phyloP scores from a whole-genome alignment of 306 rosid species.

The Glycyrrhiza uralensis region DNA sequence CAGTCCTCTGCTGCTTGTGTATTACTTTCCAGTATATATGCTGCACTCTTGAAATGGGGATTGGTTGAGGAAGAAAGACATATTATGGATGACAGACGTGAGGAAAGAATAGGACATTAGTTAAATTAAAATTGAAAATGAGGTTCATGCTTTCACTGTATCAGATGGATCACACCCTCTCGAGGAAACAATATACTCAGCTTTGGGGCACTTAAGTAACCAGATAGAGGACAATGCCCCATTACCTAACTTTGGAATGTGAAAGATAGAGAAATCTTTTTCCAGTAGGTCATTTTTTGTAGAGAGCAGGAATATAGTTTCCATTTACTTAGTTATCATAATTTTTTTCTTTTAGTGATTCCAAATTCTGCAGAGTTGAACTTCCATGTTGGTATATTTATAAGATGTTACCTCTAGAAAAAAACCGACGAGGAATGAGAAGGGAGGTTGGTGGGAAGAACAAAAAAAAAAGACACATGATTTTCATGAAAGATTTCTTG shows the following conservation, averaged over 20 bases:
- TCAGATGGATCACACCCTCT: conserved; percentile 54
- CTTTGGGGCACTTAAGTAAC: conserved; percentile 49
- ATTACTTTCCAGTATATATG: conserved; percentile 62
- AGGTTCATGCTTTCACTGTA: conserved; percentile 53
- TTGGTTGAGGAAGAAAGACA: conserved; percentile 51
- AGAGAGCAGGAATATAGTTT: conserved; percentile 26
- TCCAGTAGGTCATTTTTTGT: conserved; percentile 24
- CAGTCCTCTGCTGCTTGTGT: conserved; percentile 51
- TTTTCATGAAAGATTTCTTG: conserved; percentile 22
- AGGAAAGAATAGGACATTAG: conserved; percentile 49
- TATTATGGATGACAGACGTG: conserved; percentile 53
- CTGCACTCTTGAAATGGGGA: conserved; percentile 60
- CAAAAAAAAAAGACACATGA: conserved; percentile 3
- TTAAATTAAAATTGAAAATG: conserved; percentile 56
- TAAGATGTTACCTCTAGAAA: conserved; percentile 19
- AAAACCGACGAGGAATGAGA: conserved; percentile 3
- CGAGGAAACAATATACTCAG: conserved; percentile 54
- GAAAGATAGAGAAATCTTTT: conserved; percentile 20
- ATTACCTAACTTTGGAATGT: conserved; percentile 27
- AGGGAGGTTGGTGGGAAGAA: conserved; percentile 12
- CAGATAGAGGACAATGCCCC: conserved; percentile 45
- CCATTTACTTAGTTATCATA: conserved; percentile 1
- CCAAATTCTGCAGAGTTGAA: conserved; percentile 27
- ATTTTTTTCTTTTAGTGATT: neutral
- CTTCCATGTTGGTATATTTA: conserved; percentile 20